These are phyloP conservation scores for Chimonanthus salicifolius DNA, from an alignment of 164 flowering plant species.

Conservation along the genomic window DNA sequence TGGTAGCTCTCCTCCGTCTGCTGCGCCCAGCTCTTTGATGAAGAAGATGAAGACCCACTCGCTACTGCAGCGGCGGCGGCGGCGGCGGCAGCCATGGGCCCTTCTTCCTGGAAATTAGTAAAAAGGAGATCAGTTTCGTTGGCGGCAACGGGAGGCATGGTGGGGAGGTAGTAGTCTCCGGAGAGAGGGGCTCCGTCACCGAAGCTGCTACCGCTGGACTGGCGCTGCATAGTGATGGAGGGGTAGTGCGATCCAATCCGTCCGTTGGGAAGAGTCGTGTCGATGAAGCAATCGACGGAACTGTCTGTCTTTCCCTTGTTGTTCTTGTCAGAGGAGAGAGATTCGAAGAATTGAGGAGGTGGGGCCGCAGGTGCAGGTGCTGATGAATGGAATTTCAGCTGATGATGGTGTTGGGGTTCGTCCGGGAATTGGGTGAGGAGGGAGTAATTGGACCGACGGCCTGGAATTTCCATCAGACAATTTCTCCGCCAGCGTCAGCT, in stretches of 20 bases:
- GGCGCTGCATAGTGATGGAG: conserved; percentile 55
- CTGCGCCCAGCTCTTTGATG: conserved; percentile 94
- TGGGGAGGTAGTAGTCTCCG: conserved; percentile 48
- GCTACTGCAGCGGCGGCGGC: conserved; percentile 13
- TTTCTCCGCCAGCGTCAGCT: too few relatives aligned
- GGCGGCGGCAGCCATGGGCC: conserved; percentile 18
- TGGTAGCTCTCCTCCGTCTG: conserved; percentile 98
- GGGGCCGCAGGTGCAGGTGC: neutral
- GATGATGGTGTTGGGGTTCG: conserved; percentile 23
- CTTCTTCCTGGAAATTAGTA: conserved; percentile 22
- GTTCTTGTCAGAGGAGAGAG: conserved; percentile 30
- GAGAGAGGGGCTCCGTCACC: conserved; percentile 59
- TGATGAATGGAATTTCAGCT: conserved; percentile 15
- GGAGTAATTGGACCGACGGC: conserved; percentile 61
- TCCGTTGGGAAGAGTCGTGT: conserved; percentile 24
- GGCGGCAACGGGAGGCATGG: conserved; percentile 28
- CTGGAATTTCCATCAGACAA: conserved; percentile 72
- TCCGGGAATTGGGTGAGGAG: conserved; percentile 59
- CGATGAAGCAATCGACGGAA: conserved; percentile 50
- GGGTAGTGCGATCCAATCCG: conserved; percentile 35
- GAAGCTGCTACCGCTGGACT: conserved; percentile 82
- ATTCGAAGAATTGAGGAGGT: neutral
- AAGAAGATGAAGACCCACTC: conserved; percentile 27
- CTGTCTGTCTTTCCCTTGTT: conserved; percentile 32
- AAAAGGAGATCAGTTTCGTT: conserved; percentile 28